Percentiles rank a stretch among this genome's conserved stretches.
Conservation (phyloP, 345 rosid genomes). For the Odontarrhena argentea region DNA sequence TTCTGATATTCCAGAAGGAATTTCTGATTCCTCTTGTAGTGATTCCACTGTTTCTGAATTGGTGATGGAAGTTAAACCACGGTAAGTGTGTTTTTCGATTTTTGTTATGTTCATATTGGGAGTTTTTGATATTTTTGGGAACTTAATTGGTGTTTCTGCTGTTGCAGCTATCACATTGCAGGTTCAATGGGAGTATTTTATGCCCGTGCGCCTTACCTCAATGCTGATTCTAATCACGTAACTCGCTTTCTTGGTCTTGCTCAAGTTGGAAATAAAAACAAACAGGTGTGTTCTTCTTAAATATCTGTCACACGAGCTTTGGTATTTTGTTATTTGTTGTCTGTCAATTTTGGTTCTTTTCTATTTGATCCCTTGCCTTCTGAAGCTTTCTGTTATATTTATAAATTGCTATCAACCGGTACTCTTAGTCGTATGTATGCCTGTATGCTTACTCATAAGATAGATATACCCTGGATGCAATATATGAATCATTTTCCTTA, state of each 20-base stretch:
- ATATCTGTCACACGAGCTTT: neutral
- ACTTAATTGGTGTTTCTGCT: conserved; percentile 20
- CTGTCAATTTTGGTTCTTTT: neutral
- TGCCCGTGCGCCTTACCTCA: conserved; percentile 85
- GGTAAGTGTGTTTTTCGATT: conserved; percentile 49
- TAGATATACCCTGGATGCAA: neutral
- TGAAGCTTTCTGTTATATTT: neutral
- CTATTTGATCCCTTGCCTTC: conserved; percentile 14
- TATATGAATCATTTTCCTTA: neutral
- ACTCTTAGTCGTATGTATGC: neutral
- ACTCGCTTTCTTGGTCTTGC: conserved; percentile 97
- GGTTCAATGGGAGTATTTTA: conserved; percentile 82
- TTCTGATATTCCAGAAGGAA: conserved; percentile 56
- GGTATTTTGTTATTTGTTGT: neutral
- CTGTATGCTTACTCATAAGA: conserved; percentile 18
- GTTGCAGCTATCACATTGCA: conserved; percentile 82
- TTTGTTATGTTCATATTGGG: conserved; percentile 1
- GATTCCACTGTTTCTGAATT: conserved; percentile 66
- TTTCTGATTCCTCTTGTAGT: conserved; percentile 58
- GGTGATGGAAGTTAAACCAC: conserved; percentile 86
- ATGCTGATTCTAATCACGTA: conserved; percentile 66
- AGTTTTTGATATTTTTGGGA: neutral
- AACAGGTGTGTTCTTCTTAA: conserved; percentile 57
- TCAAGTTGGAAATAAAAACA: conserved; percentile 82
- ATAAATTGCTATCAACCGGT: neutral